Evolutionary conservation across 1,284 basidiomycete species (phyloP), one percentile per base, ranked within the genome.

Genomic region (Dichomitus squalens): DNA sequence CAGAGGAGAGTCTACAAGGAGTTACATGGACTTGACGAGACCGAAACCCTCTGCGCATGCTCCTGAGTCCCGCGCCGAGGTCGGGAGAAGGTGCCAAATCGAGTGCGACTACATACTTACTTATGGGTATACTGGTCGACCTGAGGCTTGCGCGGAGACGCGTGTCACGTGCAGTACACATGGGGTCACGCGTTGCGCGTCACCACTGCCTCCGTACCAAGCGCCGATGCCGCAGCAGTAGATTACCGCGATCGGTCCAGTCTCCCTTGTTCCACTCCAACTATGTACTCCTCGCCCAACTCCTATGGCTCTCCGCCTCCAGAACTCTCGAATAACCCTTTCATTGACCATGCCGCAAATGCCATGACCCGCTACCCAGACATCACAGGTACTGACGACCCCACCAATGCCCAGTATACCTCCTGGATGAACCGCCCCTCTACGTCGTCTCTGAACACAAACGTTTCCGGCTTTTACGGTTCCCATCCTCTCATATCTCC

Each of bases 271-370:
- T 21, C 3, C 16, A 9, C 23, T 8, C n/a, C n/a, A 21, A 33
- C 34, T 38, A 71, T 72, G 69, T 72, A 70, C 56, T 70, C 69
- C 36, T 64, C 69, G 9, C 60, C 57, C 21, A 53, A 59, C n/a
- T 55, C 57, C 36, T 68, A 68, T 49, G 63, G 62, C 63, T 69
- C 69, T 4, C 67, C 68, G 12, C 69, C 70, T 1, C 66, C 72
- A 34, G 72, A 75, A 36, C 67, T 74, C 43, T 74, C 74, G 11
- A 75, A 75, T 48, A 75, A 75, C 56, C 74, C 74, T 3, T 75
- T 75, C 68, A 73, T 75, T 59, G 74, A 75, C 55, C 71, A 71
- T 59, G 60, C 72, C 16, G 40, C 72, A 7, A 72, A 70, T 58
- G 72, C 71, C 20, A 64, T 68, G 39, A 62, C 72, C 4, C 71